Evolutionary conservation across 148 eudicot genomes (phyloP).

Genomic region (Amaranthus cruentus): DNA sequence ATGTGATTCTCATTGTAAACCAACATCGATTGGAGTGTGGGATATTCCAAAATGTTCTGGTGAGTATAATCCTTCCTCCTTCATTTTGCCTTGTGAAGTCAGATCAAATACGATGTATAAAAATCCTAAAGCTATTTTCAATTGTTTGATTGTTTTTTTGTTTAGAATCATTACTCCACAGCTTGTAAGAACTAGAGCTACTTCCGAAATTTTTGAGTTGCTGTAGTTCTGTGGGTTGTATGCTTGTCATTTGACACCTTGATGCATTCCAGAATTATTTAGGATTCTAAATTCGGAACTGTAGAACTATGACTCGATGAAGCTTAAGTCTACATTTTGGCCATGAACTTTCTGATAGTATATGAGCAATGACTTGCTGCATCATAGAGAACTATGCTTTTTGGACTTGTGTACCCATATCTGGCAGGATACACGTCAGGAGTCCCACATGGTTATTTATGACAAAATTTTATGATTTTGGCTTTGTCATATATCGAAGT

Average conservation of each 20-base stretch:
- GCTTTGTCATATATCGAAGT: no score
- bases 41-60: conserved; percentile 79
- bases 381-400: not conserved
- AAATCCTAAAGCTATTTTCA: not conserved
- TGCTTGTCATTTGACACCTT: not conserved
- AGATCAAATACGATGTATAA: not conserved
- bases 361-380: not conserved
- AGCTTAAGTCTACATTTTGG: not conserved
- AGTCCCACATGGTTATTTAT: no score
- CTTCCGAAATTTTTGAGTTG: not conserved
- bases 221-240: not conserved
- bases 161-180: no score
- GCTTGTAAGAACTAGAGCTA: not conserved
- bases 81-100: not conserved
- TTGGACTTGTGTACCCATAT: no score
- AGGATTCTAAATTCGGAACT: not conserved
- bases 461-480: no score
- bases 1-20: conserved; percentile 55
- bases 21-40: conserved; percentile 71
- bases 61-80: conserved; percentile 14
- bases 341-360: not conserved
- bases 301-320: not conserved
- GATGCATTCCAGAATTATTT: not conserved
- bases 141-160: not conserved
- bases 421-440: no score